phyloP scores from a whole-genome alignment of 169 alveolate genomes.

The Perkinsus olseni region DNA sequence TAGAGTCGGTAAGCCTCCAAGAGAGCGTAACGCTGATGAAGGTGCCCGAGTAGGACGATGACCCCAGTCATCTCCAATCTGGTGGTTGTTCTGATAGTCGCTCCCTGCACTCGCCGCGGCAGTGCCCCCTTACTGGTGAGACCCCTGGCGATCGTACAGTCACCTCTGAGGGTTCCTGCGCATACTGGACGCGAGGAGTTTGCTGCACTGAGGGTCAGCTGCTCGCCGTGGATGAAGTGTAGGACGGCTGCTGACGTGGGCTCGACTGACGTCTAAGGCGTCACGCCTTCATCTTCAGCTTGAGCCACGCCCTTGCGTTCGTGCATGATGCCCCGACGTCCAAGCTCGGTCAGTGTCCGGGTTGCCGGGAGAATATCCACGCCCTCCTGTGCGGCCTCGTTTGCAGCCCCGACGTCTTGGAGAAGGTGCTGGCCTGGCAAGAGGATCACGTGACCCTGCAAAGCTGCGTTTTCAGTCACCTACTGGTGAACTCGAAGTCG shows the following conservation, averaged over 20 bases:
- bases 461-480: neutral
- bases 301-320: neutral
- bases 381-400: neutral
- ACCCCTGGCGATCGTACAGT: neutral
- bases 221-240: neutral
- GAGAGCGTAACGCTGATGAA: neutral
- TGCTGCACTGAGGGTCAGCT: neutral
- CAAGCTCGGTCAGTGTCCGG: neutral
- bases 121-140: neutral
- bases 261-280: neutral
- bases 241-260: too few relatives aligned
- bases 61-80: neutral
- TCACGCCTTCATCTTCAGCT: neutral
- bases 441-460: neutral
- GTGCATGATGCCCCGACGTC: neutral
- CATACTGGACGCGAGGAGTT: neutral
- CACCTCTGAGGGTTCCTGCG: neutral
- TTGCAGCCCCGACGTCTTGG: neutral
- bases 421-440: neutral
- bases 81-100: neutral
- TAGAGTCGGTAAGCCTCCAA: neutral
- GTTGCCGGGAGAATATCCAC: neutral
- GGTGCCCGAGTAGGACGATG: neutral
- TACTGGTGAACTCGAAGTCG: neutral
- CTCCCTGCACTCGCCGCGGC: neutral